phyloP scores from a whole-genome alignment of 495 filamentous ascomycete genomes.

The Annulohypoxylon bovei region DNA sequence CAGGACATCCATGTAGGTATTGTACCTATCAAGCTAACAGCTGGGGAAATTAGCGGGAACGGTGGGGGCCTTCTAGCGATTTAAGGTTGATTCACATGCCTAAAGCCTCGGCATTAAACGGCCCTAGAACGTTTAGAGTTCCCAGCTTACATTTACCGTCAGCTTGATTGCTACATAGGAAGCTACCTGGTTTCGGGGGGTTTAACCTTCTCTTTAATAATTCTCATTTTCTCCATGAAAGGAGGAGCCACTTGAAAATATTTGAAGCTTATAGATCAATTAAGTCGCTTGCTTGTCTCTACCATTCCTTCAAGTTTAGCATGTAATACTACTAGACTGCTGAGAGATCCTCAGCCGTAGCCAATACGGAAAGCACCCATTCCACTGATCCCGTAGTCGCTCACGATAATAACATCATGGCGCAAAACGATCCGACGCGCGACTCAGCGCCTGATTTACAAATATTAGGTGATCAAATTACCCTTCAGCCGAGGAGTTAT shows the following conservation, averaged over 20 bases:
- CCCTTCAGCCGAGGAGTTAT: conserved; percentile 81
- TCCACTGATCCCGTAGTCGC: conserved; percentile 9
- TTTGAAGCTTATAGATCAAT: background rate
- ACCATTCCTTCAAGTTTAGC: conserved; percentile 12
- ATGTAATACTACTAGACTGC: conserved; percentile 25
- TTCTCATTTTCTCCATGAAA: background rate
- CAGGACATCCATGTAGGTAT: background rate
- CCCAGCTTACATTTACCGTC: background rate
- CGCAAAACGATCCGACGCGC: conserved; percentile 48
- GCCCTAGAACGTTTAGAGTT: background rate
- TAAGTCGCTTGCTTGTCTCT: no score
- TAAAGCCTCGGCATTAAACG: conserved; percentile 31
- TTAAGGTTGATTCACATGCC: conserved; percentile 28
- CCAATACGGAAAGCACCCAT: conserved; percentile 8
- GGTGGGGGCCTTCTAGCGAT: background rate
- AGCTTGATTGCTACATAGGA: background rate
- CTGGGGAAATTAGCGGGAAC: background rate
- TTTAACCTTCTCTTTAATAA: no score
- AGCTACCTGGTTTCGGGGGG: background rate
- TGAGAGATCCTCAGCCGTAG: conserved; percentile 34
- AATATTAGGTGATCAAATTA: conserved; percentile 81
- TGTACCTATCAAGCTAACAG: background rate
- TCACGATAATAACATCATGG: conserved; percentile 42
- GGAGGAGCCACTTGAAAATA: background rate
- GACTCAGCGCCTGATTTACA: conserved; percentile 81